Base-by-base conservation (phyloP, 306 rosid species). In the Corylus avellana region DNA sequence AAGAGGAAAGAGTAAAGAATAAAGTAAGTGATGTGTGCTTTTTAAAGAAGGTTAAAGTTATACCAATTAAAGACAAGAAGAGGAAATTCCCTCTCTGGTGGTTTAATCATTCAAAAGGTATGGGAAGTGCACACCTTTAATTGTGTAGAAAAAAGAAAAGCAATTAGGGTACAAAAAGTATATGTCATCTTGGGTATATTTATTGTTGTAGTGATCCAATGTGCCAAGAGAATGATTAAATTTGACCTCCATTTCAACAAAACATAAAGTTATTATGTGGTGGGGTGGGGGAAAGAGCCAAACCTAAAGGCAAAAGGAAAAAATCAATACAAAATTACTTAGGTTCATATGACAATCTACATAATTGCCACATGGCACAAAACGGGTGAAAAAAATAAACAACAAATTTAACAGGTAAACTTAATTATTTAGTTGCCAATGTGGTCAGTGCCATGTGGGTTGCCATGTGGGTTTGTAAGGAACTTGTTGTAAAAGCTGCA, bases 181-280 rank as follows among this genome's bases (percentile, higher is more conserved):
- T 27, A 14, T 10, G 11, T 3, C 64, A 58, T 1, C 46, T 17
- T 66, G 9, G 12, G 8, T 35, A 66, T 14, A 35, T 39, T 58
- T 9, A 67, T 67, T 17, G 72, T 7, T 67, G 70, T 39, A 10
- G 22, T 42, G 13, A 39, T 67, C 72, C 27, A 67, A 67, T 9
- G 27, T 39, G 72, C 72, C 17, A 37, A 16, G 72, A 39, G 7
- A 67, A 67, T 67, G 22, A 67, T 67, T 63, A 39, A 66, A 18
- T 67, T 67, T 22, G 2, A 67, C 72, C 50, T 67, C 50, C 13
- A 67, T 67, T 35, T 39, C 50, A 67, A 18, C 72, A 37, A 67
- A 32, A 37, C 22, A 67, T 22, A 25, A 5, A 63, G n/a, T 16
- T 63, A 13, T 32, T 32, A 63, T 29, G 35, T 5, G 9, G 47